Evolutionary conservation across 179 eudicot genomes (phyloP), one percentile per base, ranked within the genome.

Genomic region (Vitellaria paradoxa): DNA sequence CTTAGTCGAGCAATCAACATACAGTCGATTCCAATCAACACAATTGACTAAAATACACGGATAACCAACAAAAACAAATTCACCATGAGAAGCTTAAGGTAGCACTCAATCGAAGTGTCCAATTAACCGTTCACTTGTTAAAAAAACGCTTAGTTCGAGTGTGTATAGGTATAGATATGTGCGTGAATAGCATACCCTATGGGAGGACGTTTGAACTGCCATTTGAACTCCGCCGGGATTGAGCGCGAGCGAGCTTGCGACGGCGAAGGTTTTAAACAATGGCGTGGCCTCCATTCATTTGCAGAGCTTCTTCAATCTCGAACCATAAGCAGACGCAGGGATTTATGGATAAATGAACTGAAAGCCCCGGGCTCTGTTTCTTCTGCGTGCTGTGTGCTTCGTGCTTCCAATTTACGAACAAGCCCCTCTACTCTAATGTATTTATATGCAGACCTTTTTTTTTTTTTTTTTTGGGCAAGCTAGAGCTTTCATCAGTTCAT

Each of bases 161-260:
- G 63, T 30, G 24, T 50, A 47, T 15, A 49, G 0, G 50, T 18
- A 18, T 49, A 50, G 18, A 49, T 5, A 63, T 47, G 24, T 0
- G 40, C 11, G 15, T 3, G 24, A 42, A 5, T 13, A 9, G 21
- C 47, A 14, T 73, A 79, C 77, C 72, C 60, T 49, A 18, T 62
- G 72, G 14, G 82, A 79, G 60, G 82, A 80, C 49, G 78, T 46
- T 66, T 23, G 77, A 37, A 60, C 67, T 23, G 78, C 74, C 78
- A 74, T 80, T 49, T 15, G 56, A 26, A 53, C 30, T 18, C 45
- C 30, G 60, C n/a, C 14, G n/a, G 55, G 55, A n/a, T 14, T 23
- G 47, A 68, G 63, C 20, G 21, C 69, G 11, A 24, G 3, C 49
- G 47, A 21, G 66, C 62, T 76, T 56, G 52, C 37, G 26, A 17